phyloP scores from a whole-genome alignment of 306 rosid genomes.

The Datisca glomerata region DNA sequence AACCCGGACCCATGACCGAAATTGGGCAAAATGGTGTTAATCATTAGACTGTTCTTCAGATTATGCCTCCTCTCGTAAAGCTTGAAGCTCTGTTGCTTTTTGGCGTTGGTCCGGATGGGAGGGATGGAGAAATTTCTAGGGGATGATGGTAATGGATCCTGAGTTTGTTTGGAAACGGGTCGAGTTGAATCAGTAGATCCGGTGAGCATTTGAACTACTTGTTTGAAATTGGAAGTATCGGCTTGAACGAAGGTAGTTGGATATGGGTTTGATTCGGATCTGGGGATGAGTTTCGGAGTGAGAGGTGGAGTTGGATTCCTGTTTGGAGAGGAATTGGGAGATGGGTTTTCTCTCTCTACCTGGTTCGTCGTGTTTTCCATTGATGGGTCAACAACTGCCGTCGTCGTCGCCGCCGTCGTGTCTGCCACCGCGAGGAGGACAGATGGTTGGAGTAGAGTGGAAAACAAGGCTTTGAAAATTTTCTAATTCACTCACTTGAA shows the following conservation, averaged over 20 bases:
- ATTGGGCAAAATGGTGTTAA: slow-evolving; percentile 66
- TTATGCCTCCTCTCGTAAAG: slow-evolving; percentile 74
- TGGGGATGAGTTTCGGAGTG: slow-evolving; percentile 57
- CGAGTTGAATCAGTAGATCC: slow-evolving; percentile 57
- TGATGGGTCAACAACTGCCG: slow-evolving; percentile 18
- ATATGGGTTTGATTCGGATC: slow-evolving; percentile 88
- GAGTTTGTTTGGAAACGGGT: slow-evolving; percentile 11
- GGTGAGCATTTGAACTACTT: slow-evolving; percentile 94
- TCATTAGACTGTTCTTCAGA: slow-evolving; percentile 71
- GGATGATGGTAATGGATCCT: slow-evolving; percentile 22
- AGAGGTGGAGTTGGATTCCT: slow-evolving; percentile 31
- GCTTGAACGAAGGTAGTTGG: slow-evolving; percentile 97
- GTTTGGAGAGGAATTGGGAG: slow-evolving; percentile 51
- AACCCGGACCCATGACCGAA: slow-evolving; percentile 36
- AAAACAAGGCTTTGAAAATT: slow-evolving; percentile 4
- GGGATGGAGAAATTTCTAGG: slow-evolving; percentile 65
- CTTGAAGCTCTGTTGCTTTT: slow-evolving; percentile 68
- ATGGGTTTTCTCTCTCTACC: slow-evolving; percentile 46
- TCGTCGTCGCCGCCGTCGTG: background rate
- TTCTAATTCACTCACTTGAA: slow-evolving; percentile 1
- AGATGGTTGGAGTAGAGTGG: slow-evolving; percentile 3
- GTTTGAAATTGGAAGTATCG: slow-evolving; percentile 79
- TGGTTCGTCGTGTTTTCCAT: slow-evolving; percentile 62
- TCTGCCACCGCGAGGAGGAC: background rate
- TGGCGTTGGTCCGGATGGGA: slow-evolving; percentile 46